A percentile compares a stretch with the other conserved stretches of the same genome.
phyloP scores from a whole-genome alignment of 2,329 filamentous ascomycete species.

The Monosporascus sp. region DNA sequence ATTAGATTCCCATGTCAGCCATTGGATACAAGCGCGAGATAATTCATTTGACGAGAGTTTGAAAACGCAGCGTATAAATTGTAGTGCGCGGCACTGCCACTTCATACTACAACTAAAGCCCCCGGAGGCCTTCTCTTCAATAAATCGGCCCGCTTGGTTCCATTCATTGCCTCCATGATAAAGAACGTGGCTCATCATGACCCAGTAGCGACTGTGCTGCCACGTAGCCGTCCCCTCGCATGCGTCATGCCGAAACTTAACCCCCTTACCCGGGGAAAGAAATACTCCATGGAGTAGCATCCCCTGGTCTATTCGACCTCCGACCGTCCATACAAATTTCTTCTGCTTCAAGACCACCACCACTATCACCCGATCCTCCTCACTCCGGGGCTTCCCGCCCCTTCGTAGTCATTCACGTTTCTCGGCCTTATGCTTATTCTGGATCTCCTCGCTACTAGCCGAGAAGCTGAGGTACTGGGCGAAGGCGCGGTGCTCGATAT shows the following conservation, averaged over 20 bases:
- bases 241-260: slow-evolving; percentile 27
- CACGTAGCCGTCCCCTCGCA: background rate
- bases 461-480: slow-evolving; percentile 27
- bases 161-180: no score
- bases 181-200: no score
- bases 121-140: no score
- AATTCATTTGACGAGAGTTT: no score
- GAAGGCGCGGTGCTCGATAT: slow-evolving; percentile 35
- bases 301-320: background rate
- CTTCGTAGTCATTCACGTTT: slow-evolving; percentile 19
- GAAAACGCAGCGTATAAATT: no score
- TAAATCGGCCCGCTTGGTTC: no score
- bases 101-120: no score
- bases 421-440: slow-evolving; percentile 1
- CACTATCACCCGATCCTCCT: background rate
- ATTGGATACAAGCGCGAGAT: no score
- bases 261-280: slow-evolving; percentile 50
- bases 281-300: slow-evolving; percentile 62
- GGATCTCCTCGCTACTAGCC: background rate
- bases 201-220: no score
- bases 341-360: background rate
- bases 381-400: slow-evolving; percentile 13
- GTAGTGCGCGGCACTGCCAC: no score
- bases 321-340: background rate
- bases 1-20: no score